phyloP scores from a whole-genome alignment of 2,329 filamentous ascomycete species.

The Onygena corvina region DNA sequence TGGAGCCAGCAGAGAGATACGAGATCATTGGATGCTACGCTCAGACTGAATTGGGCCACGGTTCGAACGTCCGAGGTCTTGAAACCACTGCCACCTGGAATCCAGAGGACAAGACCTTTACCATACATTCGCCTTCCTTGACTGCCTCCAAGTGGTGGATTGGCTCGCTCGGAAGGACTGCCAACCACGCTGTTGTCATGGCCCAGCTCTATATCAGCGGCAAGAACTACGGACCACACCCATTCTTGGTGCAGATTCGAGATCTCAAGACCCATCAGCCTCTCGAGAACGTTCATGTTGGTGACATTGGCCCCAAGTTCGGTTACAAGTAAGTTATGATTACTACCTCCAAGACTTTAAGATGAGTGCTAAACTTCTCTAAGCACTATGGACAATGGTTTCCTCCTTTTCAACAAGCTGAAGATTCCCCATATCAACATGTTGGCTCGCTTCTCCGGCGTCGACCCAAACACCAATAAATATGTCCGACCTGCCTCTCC shows the following conservation, averaged over 20 bases:
- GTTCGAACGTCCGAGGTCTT: conserved; percentile 61
- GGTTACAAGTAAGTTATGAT: conserved; percentile 49
- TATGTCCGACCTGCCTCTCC: conserved; percentile 57
- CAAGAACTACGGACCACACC: conserved; percentile 60
- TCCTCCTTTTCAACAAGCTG: conserved; percentile 63
- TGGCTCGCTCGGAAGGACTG: conserved; percentile 61
- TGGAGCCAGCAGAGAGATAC: conserved; percentile 56
- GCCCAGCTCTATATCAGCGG: conserved; percentile 60
- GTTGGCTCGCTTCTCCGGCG: conserved; percentile 57
- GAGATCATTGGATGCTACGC: conserved; percentile 68
- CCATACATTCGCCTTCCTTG: conserved; percentile 58
- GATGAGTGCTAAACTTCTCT: conserved; percentile 6
- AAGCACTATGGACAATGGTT: conserved; percentile 67
- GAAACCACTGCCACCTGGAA: conserved; percentile 67
- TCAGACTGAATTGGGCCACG: conserved; percentile 69
- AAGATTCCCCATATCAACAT: conserved; percentile 64
- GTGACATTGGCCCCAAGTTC: conserved; percentile 71
- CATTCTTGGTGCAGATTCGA: conserved; percentile 64
- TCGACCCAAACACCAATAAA: conserved; percentile 56
- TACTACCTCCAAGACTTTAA: neutral
- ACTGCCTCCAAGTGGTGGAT: conserved; percentile 81
- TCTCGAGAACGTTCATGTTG: conserved; percentile 57
- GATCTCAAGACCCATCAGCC: conserved; percentile 58
- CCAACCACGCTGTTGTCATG: conserved; percentile 68
- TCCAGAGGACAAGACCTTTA: conserved; percentile 60